These are phyloP conservation scores for Coriaria nepalensis DNA, from an alignment of 306 rosid genomes.

Conservation along the genomic window DNA sequence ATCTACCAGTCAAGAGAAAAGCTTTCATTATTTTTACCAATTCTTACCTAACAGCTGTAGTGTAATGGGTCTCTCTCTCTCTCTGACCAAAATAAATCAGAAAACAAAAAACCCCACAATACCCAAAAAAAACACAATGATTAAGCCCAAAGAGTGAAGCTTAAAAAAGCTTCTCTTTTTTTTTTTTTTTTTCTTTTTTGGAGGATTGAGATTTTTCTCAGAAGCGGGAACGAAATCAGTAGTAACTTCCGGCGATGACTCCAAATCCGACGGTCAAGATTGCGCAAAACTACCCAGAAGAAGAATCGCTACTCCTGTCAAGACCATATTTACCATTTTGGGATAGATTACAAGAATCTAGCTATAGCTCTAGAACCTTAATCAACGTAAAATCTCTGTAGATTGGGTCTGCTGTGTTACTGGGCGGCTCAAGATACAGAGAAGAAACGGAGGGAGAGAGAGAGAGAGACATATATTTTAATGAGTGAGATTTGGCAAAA, in stretches of 20 bases:
- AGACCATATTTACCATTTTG: no score
- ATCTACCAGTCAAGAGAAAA: conserved; percentile 54
- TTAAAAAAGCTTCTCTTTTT: conserved; percentile 9
- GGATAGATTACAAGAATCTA: no score
- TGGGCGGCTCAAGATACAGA: conserved; percentile 1
- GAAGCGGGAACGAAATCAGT: neutral
- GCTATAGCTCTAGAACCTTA: neutral
- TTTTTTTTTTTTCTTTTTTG: no score
- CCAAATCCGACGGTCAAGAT: no score
- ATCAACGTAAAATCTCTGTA: neutral
- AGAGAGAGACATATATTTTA: neutral
- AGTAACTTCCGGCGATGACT: no score
- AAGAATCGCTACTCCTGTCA: no score
- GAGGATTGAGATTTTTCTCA: neutral
- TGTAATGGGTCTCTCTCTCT: conserved; percentile 21
- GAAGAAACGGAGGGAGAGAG: conserved; percentile 2
- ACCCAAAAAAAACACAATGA: conserved; percentile 35
- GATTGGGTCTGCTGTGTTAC: neutral
- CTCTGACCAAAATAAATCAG: conserved; percentile 24
- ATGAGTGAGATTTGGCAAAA: conserved; percentile 2
- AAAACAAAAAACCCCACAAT: conserved; percentile 16
- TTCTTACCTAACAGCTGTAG: conserved; percentile 41
- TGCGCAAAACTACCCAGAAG: no score
- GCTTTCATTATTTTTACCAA: conserved; percentile 15
- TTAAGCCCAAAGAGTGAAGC: conserved; percentile 28